phyloP scores from a whole-genome alignment of 352 stramenopile genomes.

The Elongisporangium prolatum region DNA sequence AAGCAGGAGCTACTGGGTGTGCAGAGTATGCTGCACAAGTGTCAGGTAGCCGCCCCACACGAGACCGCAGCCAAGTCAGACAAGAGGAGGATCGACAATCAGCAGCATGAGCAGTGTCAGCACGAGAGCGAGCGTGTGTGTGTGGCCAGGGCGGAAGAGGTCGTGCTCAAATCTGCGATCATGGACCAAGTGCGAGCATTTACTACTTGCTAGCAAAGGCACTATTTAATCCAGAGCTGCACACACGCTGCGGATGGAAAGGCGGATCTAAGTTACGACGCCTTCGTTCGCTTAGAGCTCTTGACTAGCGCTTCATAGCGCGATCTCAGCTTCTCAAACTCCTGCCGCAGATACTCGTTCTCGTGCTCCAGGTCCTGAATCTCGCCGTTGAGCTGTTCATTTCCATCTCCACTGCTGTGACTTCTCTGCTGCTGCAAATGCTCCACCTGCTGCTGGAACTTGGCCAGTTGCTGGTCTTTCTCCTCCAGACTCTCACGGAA shows the following conservation, averaged over 20 bases:
- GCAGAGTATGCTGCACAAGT: slow-evolving; percentile 37
- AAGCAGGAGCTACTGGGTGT: slow-evolving; percentile 45
- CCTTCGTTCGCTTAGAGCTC: not conserved
- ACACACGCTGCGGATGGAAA: not conserved
- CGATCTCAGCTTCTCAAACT: slow-evolving; percentile 64
- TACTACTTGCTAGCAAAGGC: slow-evolving; percentile 2
- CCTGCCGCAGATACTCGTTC: slow-evolving; percentile 57
- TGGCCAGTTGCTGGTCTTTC: slow-evolving; percentile 62
- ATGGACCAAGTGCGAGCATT: slow-evolving; percentile 38
- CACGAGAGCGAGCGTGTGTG: not conserved
- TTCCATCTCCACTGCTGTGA: slow-evolving; percentile 3
- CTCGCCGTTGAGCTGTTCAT: slow-evolving; percentile 20
- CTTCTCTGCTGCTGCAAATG: slow-evolving; percentile 3
- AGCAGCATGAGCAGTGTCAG: slow-evolving; percentile 4
- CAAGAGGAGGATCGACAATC: slow-evolving; percentile 4
- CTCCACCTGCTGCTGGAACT: slow-evolving; percentile 34
- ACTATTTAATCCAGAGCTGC: slow-evolving; percentile 7
- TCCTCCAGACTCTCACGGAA: slow-evolving; percentile 46
- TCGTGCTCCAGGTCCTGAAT: slow-evolving; percentile 58
- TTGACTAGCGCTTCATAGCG: slow-evolving; percentile 44
- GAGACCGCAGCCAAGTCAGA: not conserved
- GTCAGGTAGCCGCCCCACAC: slow-evolving; percentile 3
- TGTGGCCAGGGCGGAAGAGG: slow-evolving; percentile 21
- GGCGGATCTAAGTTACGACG: no score
- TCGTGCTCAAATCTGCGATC: slow-evolving; percentile 31